Percentiles rank a stretch among this genome's conserved stretches.
These are phyloP conservation scores for Trichoderma koningii DNA, from an alignment of 2,329 filamentous ascomycete genomes.

Conservation along the genomic window DNA sequence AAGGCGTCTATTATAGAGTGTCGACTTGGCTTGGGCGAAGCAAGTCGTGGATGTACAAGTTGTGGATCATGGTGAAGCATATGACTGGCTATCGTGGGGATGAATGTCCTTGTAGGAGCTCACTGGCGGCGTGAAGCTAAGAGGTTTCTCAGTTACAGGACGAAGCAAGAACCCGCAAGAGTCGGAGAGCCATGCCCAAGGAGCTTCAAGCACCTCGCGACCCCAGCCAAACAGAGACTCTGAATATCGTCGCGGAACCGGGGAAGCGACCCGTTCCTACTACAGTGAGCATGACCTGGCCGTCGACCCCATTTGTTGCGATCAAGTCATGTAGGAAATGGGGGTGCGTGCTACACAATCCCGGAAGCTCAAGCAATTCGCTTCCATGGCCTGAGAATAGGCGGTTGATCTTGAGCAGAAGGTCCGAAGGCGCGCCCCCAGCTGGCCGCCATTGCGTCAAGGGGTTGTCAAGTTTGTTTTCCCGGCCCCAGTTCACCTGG, in stretches of 20 bases:
- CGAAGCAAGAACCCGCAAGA: slow-evolving; percentile 38
- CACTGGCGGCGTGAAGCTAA: slow-evolving; percentile 15
- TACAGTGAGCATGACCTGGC: slow-evolving; percentile 30
- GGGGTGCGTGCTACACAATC: slow-evolving; percentile 18
- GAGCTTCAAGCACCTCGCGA: slow-evolving; percentile 34
- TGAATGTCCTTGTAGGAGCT: not conserved
- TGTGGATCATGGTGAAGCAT: slow-evolving; percentile 19
- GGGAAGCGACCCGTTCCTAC: slow-evolving; percentile 30
- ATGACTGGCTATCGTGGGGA: slow-evolving; percentile 20
- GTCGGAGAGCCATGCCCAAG: slow-evolving; percentile 34
- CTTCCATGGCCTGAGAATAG: slow-evolving; percentile 16
- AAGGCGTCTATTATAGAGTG: slow-evolving; percentile 27
- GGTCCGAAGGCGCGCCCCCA: slow-evolving; percentile 2
- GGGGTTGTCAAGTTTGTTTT: slow-evolving; percentile 20
- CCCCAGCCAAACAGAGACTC: slow-evolving; percentile 36
- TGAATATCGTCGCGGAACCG: slow-evolving; percentile 25
- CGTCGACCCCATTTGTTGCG: slow-evolving; percentile 28
- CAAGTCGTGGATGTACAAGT: slow-evolving; percentile 24
- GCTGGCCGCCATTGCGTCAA: slow-evolving; percentile 12
- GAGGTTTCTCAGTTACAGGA: slow-evolving; percentile 30
- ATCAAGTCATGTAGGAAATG: slow-evolving; percentile 24
- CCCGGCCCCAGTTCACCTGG: slow-evolving; percentile 1
- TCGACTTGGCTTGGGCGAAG: not conserved
- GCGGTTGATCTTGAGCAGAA: not conserved
- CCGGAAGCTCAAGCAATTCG: slow-evolving; percentile 16